A percentile compares a stretch with the other conserved stretches of the same genome.
Conservation (phyloP, 345 rosid genomes). For the Cardamine resedifolia region DNA sequence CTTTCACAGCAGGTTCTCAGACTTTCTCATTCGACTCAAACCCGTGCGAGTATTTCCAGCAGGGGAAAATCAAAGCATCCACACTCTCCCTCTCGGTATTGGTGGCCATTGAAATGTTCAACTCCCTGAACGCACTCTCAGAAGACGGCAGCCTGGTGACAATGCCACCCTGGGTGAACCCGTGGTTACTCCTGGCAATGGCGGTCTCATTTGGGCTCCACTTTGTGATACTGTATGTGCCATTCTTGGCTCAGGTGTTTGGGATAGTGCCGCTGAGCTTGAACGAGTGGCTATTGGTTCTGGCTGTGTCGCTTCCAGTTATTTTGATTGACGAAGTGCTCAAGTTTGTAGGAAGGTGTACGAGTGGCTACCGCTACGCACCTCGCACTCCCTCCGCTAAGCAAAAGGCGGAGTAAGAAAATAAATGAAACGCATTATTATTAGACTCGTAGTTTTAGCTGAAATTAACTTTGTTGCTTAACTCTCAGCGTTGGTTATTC, state of each 20-base stretch:
- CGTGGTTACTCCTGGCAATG: conserved; percentile 63
- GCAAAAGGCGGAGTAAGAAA: conserved; percentile 45
- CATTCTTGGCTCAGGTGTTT: conserved; percentile 78
- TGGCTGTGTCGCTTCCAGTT: conserved; percentile 78
- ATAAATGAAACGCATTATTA: conserved; percentile 9
- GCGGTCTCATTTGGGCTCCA: conserved; percentile 78
- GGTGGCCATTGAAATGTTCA: conserved; percentile 98
- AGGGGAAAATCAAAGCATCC: conserved; percentile 85
- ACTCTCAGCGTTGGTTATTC: background rate
- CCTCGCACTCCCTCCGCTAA: conserved; percentile 37
- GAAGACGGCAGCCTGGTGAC: conserved; percentile 81
- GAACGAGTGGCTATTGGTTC: conserved; percentile 88
- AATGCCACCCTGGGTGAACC: conserved; percentile 99
- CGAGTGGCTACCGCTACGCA: conserved; percentile 43
- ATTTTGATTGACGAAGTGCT: conserved; percentile 83
- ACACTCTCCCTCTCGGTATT: conserved; percentile 87
- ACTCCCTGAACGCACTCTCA: conserved; percentile 88
- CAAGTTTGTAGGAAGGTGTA: conserved; percentile 75
- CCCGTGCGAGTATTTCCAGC: conserved; percentile 84
- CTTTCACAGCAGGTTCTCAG: conserved; percentile 77
- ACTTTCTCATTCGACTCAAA: conserved; percentile 50
- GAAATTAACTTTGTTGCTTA: conserved; percentile 26
- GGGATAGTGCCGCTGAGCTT: conserved; percentile 81
- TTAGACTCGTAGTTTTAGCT: conserved; percentile 16
- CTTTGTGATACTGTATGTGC: conserved; percentile 82